Evolutionary conservation across 1,284 basidiomycete genomes (phyloP), one percentile per base, ranked within the genome.

Genomic region (Puccinia hordei): DNA sequence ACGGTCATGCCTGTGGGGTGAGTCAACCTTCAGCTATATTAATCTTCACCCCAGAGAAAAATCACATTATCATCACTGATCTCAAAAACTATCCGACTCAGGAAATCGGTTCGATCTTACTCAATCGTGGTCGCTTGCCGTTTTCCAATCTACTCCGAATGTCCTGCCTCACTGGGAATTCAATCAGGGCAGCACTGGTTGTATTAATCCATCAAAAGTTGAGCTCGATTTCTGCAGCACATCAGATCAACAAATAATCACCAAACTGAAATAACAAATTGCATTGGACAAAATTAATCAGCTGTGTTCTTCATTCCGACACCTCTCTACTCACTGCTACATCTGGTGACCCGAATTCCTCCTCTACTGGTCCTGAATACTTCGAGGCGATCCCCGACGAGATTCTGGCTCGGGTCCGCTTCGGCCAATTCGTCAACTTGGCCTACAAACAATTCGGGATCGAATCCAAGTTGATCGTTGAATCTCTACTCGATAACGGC

Each of bases 231-330:
- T 53, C 35, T 61, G 2, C 17, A 51, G 17, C 22, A 1, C 33
- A 6, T 72, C 5, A 72, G 38, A 41, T 12, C 38, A 30, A 30
- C 12, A 61, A 61, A 61, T 30, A 24, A 10, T 44, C 22, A 68
- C 9, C 35, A 41, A 27, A 69, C 49, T 46, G 38, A 46, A 53
- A 53, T 19, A 13, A 49, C 12, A 69, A 38, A 33, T 63, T 38
- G 22, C 27, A 2, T 30, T 30, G 2, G 5, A 59, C 33, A 33
- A 5, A 41, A n/a, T n/a, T n/a, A 6, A 44, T 49, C 35, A 78
- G 75, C 27, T 78, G 75, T 53, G 75, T 78, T 19, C 66, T 53
- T 78, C 75, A 78, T 78, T 78, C 75, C 9, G 63, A 78, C n/a
- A 68, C 65, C 35, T 65, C 73, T 2, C 6, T 35, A 55, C 33